Conservation (phyloP, 768 basidiomycete species). For the Hortiboletus campestris region DNA sequence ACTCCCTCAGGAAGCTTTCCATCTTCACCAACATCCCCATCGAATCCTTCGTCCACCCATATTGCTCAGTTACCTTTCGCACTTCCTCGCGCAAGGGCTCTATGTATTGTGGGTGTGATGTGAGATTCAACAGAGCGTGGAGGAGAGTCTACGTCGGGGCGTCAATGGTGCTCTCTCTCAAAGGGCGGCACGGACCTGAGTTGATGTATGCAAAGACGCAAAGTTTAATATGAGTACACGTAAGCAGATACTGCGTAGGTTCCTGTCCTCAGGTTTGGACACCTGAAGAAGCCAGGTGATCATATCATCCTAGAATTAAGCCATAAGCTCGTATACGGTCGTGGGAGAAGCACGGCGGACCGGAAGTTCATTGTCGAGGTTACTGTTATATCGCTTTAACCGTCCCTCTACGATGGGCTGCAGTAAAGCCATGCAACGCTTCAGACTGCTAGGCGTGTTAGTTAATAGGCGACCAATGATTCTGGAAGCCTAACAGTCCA, state of each 20-base stretch:
- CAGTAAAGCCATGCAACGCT: constrained; percentile 29
- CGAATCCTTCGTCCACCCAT: constrained; percentile 35
- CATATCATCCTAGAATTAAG: constrained; percentile 34
- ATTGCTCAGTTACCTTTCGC: constrained; percentile 27
- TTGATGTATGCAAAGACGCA: constrained; percentile 35
- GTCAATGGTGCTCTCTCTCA: constrained; percentile 4
- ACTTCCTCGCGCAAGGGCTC: constrained; percentile 42
- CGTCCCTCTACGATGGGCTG: constrained; percentile 35
- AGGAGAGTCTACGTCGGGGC: constrained; percentile 28
- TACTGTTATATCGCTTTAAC: constrained; percentile 24
- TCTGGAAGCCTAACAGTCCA: constrained; percentile 20
- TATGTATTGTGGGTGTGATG: constrained; percentile 38
- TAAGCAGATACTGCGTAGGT: constrained; percentile 28
- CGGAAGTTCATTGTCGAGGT: constrained; percentile 28
- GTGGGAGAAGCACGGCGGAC: constrained; percentile 21
- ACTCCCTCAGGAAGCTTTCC: constrained; percentile 46
- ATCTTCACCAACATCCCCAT: constrained; percentile 36
- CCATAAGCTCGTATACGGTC: constrained; percentile 5
- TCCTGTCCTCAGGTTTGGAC: constrained; percentile 27
- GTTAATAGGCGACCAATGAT: constrained; percentile 33
- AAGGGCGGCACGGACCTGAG: constrained; percentile 25
- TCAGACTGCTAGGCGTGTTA: constrained; percentile 32
- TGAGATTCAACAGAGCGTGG: constrained; percentile 41
- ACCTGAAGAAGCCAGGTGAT: constrained; percentile 42
- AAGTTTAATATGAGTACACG: constrained; percentile 40